Evolutionary conservation across 2,329 filamentous ascomycete genomes (phyloP).

Genomic region (Paramyrothecium roridum): DNA sequence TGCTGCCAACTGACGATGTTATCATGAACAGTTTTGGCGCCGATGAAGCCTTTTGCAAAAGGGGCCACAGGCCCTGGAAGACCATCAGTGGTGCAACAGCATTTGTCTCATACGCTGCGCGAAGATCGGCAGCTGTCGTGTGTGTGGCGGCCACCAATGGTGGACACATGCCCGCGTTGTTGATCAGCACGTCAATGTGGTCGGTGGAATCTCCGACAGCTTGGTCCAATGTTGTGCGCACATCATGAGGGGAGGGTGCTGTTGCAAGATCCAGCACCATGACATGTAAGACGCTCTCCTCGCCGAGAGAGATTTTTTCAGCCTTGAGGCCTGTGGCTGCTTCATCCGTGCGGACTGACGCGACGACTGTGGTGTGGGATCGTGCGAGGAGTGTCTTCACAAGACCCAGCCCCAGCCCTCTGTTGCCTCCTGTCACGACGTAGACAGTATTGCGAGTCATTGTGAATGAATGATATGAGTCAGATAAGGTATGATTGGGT

Average conservation of each 20-base stretch:
- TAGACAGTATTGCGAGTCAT: slow-evolving; percentile 23
- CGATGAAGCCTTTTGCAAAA: slow-evolving; percentile 24
- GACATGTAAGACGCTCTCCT: slow-evolving; percentile 25
- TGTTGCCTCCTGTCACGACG: slow-evolving; percentile 36
- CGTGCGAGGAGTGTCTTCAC: slow-evolving; percentile 37
- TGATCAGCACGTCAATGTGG: slow-evolving; percentile 47
- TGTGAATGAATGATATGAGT: too few species aligned
- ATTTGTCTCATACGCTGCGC: slow-evolving; percentile 40
- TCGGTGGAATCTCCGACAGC: slow-evolving; percentile 20
- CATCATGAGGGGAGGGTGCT: slow-evolving; percentile 16
- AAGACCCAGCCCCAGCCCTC: slow-evolving; percentile 36
- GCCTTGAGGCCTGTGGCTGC: slow-evolving; percentile 12
- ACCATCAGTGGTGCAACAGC: slow-evolving; percentile 33
- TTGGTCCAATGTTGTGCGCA: slow-evolving; percentile 18
- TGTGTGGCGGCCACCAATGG: slow-evolving; percentile 22
- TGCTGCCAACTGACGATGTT: slow-evolving; percentile 30
- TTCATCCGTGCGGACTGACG: slow-evolving; percentile 28
- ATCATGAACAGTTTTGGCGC: slow-evolving; percentile 31
- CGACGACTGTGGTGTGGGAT: slow-evolving; percentile 48
- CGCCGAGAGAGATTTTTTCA: slow-evolving; percentile 18
- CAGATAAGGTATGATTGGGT: too few species aligned
- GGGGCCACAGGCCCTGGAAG: slow-evolving; percentile 29
- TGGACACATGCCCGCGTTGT: slow-evolving; percentile 43
- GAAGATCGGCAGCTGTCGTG: slow-evolving; percentile 28
- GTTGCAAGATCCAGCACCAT: slow-evolving; percentile 32